A percentile compares a stretch with the other conserved stretches of the same genome.
Evolutionary conservation across 805 yeast genomes (phyloP).

Genomic region (Saccharomycopsis fibuligera): DNA sequence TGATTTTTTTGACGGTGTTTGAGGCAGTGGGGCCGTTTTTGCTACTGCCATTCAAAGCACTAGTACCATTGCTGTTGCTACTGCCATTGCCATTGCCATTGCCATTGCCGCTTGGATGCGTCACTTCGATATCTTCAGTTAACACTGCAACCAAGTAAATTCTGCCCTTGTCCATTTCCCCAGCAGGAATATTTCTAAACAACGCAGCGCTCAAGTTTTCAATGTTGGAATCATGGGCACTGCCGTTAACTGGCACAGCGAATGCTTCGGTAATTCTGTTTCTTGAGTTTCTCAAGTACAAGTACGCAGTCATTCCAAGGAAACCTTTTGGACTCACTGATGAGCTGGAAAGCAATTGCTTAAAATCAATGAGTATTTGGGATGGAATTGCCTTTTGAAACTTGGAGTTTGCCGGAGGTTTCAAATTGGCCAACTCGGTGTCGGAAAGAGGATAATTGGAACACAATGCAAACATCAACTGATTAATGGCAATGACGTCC

Average conservation of each 20-base stretch:
- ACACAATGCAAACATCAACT: conserved; percentile 63
- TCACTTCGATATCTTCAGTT: conserved; percentile 54
- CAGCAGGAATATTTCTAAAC: conserved; percentile 67
- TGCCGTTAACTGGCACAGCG: conserved; percentile 53
- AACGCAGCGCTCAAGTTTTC: conserved; percentile 74
- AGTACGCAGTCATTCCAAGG: conserved; percentile 63
- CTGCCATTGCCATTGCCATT: background rate
- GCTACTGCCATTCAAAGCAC: conserved; percentile 24
- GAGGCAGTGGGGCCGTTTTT: too few species aligned
- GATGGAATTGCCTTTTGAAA: conserved; percentile 43
- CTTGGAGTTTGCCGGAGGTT: conserved; percentile 41
- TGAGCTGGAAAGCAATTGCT: conserved; percentile 56
- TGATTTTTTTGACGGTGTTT: conserved; percentile 37
- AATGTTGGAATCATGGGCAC: conserved; percentile 48
- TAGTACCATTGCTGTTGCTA: too few species aligned
- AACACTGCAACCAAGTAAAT: conserved; percentile 71
- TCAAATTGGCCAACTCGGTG: conserved; percentile 31
- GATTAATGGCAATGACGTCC: conserved; percentile 57
- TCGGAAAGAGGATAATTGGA: conserved; percentile 57
- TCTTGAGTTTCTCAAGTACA: conserved; percentile 60
- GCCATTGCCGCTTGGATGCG: background rate
- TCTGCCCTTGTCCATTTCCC: conserved; percentile 55
- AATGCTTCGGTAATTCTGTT: conserved; percentile 74
- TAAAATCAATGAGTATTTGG: conserved; percentile 72
- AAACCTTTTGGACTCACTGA: conserved; percentile 58